Conservation (phyloP, 108 stramenopile genomes). For the Cyclotella distinguenda region DNA sequence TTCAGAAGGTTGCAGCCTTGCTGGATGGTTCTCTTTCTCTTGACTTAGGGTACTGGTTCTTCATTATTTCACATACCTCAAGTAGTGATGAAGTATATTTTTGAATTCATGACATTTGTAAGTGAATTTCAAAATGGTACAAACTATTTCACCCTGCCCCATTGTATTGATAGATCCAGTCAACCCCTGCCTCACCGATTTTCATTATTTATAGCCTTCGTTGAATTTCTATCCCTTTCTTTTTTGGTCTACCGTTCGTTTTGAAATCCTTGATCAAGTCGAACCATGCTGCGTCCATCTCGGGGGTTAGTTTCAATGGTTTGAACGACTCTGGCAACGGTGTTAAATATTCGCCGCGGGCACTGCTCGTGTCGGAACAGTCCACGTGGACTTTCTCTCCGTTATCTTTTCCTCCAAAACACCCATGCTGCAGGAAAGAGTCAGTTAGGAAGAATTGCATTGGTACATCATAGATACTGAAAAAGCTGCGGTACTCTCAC, state of each 20-base stretch:
- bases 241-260: not conserved
- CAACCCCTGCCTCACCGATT: no score
- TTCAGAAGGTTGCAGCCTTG: no score
- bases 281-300: conserved; percentile 40
- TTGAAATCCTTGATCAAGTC: conserved; percentile 37
- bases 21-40: no score
- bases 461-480: not conserved
- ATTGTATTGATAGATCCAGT: no score
- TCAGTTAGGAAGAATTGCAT: not conserved
- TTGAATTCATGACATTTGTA: no score
- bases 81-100: no score
- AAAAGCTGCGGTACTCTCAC: conserved; percentile 20
- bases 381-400: conserved; percentile 22
- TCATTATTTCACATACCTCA: no score
- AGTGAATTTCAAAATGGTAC: no score
- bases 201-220: no score
- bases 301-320: conserved; percentile 24
- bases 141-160: no score
- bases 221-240: no score
- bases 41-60: no score
- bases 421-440: conserved; percentile 19
- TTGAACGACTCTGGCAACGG: conserved; percentile 37
- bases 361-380: conserved; percentile 12
- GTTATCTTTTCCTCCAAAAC: conserved; percentile 24
- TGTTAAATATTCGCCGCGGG: conserved; percentile 18